These are phyloP conservation scores for Parafenestella ontariensis DNA, from an alignment of 2,329 filamentous ascomycete genomes.

Conservation along the genomic window DNA sequence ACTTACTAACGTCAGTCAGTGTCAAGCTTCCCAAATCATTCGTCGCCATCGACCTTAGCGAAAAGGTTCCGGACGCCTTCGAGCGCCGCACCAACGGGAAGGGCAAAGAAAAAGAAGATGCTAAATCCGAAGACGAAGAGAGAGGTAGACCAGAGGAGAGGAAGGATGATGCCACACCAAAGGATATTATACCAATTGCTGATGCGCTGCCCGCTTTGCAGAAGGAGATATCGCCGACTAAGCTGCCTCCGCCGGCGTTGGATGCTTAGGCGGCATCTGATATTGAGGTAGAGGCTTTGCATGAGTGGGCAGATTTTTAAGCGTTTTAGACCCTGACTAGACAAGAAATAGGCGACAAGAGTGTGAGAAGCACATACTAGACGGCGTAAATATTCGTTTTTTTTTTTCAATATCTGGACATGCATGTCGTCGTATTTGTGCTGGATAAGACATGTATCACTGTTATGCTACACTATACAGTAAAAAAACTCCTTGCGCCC, in stretches of 20 bases:
- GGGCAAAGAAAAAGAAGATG: slow-evolving; percentile 25
- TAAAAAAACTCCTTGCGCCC: too few relatives aligned
- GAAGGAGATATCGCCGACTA: slow-evolving; percentile 9
- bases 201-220: slow-evolving; percentile 6
- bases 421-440: too few relatives aligned
- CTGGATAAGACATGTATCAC: too few relatives aligned
- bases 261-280: slow-evolving; percentile 6
- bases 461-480: too few relatives aligned
- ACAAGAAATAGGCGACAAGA: neutral
- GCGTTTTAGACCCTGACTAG: neutral
- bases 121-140: slow-evolving; percentile 21
- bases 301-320: slow-evolving; percentile 3
- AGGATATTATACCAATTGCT: slow-evolving; percentile 7
- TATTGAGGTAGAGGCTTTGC: neutral
- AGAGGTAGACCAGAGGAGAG: slow-evolving; percentile 29
- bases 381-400: neutral
- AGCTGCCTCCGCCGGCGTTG: slow-evolving; percentile 16
- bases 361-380: neutral
- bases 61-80: slow-evolving; percentile 57
- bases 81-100: slow-evolving; percentile 25
- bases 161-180: slow-evolving; percentile 4
- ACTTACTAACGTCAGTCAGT: slow-evolving; percentile 26
- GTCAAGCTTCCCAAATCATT: slow-evolving; percentile 61
- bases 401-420: too few relatives aligned
- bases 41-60: slow-evolving; percentile 58